phyloP scores from a whole-genome alignment of 352 stramenopile species.

The Phytophthora rubi region DNA sequence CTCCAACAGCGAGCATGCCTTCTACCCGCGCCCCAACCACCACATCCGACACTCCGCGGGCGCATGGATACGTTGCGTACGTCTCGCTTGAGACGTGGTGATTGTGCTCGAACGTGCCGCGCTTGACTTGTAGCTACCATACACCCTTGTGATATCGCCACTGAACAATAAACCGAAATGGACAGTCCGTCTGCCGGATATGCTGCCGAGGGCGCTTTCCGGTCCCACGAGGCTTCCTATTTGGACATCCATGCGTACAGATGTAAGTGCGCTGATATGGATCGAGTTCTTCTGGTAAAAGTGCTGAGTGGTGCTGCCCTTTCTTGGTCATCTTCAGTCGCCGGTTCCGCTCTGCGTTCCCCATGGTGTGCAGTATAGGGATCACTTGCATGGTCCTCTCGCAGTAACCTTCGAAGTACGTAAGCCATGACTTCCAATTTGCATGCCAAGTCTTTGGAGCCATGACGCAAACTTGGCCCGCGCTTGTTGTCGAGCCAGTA shows the following conservation, averaged over 20 bases:
- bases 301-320: not conserved
- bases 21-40: constrained; percentile 3
- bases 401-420: no score
- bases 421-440: no score
- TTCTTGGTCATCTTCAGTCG: constrained; percentile 6
- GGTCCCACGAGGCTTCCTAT: not conserved
- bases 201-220: constrained; percentile 12
- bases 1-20: constrained; percentile 11
- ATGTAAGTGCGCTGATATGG: constrained; percentile 19
- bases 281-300: constrained; percentile 1
- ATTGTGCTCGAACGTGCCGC: constrained; percentile 19
- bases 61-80: not conserved
- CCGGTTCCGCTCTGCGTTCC: constrained; percentile 2
- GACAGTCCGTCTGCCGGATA: constrained; percentile 12
- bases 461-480: no score
- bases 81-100: constrained; percentile 2
- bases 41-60: not conserved
- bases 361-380: no score
- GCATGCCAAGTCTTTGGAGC: no score
- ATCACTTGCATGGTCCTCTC: no score
- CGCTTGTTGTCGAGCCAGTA: no score
- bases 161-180: constrained; percentile 19
- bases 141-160: not conserved
- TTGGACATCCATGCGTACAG: constrained; percentile 18
- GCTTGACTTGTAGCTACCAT: constrained; percentile 16